Evolutionary conservation across 2,329 filamentous ascomycete genomes (phyloP).

Genomic region (Colletotrichum chlorophyti): DNA sequence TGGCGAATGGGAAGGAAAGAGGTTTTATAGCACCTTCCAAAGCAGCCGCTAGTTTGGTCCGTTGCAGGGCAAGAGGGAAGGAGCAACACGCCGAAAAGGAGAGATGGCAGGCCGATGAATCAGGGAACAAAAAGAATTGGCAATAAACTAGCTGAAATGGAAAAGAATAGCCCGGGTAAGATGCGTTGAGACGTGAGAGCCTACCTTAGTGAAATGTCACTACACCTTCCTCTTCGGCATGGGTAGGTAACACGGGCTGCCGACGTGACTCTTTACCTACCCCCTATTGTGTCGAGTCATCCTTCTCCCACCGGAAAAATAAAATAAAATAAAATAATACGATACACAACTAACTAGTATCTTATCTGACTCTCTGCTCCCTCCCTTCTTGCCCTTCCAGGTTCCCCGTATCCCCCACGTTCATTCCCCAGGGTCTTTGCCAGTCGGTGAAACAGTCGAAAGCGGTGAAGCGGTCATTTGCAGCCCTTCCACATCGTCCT

Average conservation of each 20-base stretch:
- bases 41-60: background rate
- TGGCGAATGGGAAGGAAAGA: constrained; percentile 4
- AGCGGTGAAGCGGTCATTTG: constrained; percentile 21
- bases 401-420: constrained; percentile 11
- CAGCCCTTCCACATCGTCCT: too few species aligned
- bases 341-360: too few species aligned
- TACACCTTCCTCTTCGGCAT: too few species aligned
- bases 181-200: constrained; percentile 12
- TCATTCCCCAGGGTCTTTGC: constrained; percentile 14
- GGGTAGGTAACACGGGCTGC: too few species aligned
- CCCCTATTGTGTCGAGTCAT: background rate
- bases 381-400: background rate
- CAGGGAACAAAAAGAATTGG: background rate
- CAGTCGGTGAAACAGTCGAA: constrained; percentile 24
- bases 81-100: background rate
- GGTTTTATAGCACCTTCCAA: constrained; percentile 12
- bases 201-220: background rate
- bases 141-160: background rate
- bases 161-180: background rate
- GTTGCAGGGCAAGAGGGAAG: background rate
- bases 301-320: too few species aligned
- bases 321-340: too few species aligned
- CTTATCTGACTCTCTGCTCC: too few species aligned
- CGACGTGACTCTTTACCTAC: too few species aligned
- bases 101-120: background rate